Evolutionary conservation across 345 rosid genomes (phyloP), one percentile per base, ranked within the genome.

Genomic region (Hypericum perforatum): DNA sequence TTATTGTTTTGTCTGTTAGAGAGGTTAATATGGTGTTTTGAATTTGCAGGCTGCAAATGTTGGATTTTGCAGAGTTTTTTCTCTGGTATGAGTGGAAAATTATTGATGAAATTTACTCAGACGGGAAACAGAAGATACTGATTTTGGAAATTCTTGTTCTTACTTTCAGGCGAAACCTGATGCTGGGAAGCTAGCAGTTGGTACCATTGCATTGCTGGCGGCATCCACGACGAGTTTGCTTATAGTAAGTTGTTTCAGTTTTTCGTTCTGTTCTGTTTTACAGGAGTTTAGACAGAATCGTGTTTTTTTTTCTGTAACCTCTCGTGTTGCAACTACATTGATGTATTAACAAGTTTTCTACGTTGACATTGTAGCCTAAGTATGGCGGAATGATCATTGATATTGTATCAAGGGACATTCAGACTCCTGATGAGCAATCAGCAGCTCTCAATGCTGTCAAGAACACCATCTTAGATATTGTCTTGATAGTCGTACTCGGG

Each of bases 171-270:
- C 94, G 60, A 87, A 77, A 46, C 81, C 85, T 0, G 96, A 87
- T 72, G 81, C 96, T 6, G 89, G 84, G 48, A 78, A 82, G 72
- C 74, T 87, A 37, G 66, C 67, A 49, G 52, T 84, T 41, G 96
- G 81, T 52, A 87, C 96, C 56, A 40, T 82, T 58, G 94, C 96
- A 6, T 70, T 87, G 53, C 65, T 87, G 70, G 71, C 82, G 49
- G 85, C 80, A 63, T 84, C 94, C 14, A 82, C 84, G 40, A 69
- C 96, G 43, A 78, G 76, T 71, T 64, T 87, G 64, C 76, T 87
- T 5, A 78, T 87, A 50, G 90, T 86, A 70, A 32, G 82, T 76
- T 49, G 40, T 29, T 10, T 11, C 14, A 44, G 11, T 43, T 38
- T 32, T 37, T 42, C 36, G 4, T 41, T 49, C 14, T 51, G 22